phyloP scores from a whole-genome alignment of 73 alveolate genomes.

The Durusdinium trenchii region DNA sequence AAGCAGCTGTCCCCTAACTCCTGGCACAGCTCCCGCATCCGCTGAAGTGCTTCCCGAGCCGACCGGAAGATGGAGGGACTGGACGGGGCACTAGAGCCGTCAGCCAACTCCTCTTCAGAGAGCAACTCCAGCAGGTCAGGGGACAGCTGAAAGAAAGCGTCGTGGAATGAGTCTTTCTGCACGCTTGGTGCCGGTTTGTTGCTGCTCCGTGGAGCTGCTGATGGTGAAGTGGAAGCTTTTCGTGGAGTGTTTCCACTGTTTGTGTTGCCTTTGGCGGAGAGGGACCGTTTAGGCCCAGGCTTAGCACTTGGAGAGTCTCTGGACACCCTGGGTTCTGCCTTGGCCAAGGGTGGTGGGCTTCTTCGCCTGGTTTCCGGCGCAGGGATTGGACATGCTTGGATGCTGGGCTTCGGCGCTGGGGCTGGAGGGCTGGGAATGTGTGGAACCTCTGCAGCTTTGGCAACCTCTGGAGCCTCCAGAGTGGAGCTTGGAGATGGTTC shows the following conservation, averaged over 20 bases:
- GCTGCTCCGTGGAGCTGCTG: not conserved
- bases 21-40: not conserved
- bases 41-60: not conserved
- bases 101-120: not conserved
- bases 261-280: not conserved
- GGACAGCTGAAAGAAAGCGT: not conserved
- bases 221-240: not conserved
- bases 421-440: not conserved
- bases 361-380: not conserved
- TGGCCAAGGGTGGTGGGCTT: not conserved
- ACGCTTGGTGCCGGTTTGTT: not conserved
- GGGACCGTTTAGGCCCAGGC: not conserved
- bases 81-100: too few relatives aligned
- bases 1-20: slow-evolving; percentile 1
- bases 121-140: slow-evolving; percentile 18
- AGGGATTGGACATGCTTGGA: not conserved
- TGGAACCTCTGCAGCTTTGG: not conserved
- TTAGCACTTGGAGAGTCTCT: not conserved
- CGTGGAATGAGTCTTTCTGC: not conserved
- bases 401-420: not conserved
- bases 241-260: not conserved
- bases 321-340: not conserved
- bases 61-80: not conserved
- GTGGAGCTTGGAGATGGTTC: too few relatives aligned
- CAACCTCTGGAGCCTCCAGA: too few relatives aligned